Percentiles rank a stretch among this genome's conserved stretches.
phyloP scores from a whole-genome alignment of 805 yeast genomes.

The Myxozyma sirexii region DNA sequence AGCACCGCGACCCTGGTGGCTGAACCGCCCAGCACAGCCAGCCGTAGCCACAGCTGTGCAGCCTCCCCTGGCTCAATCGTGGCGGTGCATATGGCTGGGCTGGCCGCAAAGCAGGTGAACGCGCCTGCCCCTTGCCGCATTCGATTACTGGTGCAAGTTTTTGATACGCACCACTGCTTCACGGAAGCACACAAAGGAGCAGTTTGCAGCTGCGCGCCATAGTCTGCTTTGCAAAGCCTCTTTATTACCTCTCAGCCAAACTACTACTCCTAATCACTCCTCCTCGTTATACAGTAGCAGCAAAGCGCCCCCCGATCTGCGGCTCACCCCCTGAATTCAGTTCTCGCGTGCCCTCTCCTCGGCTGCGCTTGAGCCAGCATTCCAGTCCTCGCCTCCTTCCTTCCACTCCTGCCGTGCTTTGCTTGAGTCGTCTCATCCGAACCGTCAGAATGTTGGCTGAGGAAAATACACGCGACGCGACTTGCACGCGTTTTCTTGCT shows the following conservation, averaged over 20 bases:
- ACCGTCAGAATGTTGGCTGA: neutral
- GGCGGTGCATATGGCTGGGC: conserved; percentile 13
- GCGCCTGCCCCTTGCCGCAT: neutral
- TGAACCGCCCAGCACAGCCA: neutral
- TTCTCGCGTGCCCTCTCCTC: neutral
- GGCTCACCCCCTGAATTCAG: neutral
- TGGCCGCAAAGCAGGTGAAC: conserved; percentile 2
- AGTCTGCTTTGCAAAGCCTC: no score
- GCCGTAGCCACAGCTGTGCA: neutral
- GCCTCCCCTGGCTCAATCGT: conserved; percentile 6
- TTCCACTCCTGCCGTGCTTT: neutral
- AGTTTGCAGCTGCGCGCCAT: no score
- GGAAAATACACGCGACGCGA: neutral
- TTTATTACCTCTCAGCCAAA: neutral
- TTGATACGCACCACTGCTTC: no score
- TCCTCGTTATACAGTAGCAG: neutral
- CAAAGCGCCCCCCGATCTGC: neutral
- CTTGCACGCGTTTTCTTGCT: neutral
- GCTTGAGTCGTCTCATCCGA: conserved; percentile 1
- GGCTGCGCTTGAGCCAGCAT: conserved; percentile 2
- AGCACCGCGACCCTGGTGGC: neutral
- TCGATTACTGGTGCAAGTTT: neutral
- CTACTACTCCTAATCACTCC: neutral
- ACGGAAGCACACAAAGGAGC: no score
- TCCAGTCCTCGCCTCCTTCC: conserved; percentile 17